phyloP scores from a whole-genome alignment of 257 asterid genomes.

The Scutellaria baicalensis region DNA sequence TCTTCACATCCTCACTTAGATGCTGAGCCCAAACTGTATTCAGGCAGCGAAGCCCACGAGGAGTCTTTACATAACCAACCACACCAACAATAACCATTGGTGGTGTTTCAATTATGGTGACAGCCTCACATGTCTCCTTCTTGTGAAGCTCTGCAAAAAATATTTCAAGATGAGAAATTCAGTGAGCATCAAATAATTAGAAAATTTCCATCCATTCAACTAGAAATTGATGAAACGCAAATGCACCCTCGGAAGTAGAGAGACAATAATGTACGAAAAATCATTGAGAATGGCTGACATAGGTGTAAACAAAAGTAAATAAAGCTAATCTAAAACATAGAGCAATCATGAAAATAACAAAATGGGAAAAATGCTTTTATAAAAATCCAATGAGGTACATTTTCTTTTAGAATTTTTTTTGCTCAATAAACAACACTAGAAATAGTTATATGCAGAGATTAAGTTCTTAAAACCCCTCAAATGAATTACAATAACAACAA shows the following conservation, averaged over 20 bases:
- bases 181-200: not conserved
- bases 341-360: not conserved
- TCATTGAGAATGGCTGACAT: not conserved
- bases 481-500: not conserved
- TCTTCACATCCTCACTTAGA: conserved; percentile 71
- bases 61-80: conserved; percentile 79
- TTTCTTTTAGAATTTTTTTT: not conserved
- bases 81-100: conserved; percentile 87
- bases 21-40: conserved; percentile 94
- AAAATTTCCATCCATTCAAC: not conserved
- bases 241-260: not conserved
- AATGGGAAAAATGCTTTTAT: not conserved
- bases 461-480: not conserved
- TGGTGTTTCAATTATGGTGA: conserved; percentile 75
- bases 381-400: not conserved
- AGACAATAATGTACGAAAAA: not conserved
- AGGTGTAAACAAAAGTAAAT: not conserved
- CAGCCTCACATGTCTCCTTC: conserved; percentile 96
- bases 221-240: not conserved
- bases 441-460: not conserved
- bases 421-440: not conserved
- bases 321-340: not conserved
- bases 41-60: conserved; percentile 83
- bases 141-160: conserved; percentile 67
- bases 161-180: not conserved